phyloP scores from a whole-genome alignment of 2,329 filamentous ascomycete species.

The Aureobasidium melanogenum region DNA sequence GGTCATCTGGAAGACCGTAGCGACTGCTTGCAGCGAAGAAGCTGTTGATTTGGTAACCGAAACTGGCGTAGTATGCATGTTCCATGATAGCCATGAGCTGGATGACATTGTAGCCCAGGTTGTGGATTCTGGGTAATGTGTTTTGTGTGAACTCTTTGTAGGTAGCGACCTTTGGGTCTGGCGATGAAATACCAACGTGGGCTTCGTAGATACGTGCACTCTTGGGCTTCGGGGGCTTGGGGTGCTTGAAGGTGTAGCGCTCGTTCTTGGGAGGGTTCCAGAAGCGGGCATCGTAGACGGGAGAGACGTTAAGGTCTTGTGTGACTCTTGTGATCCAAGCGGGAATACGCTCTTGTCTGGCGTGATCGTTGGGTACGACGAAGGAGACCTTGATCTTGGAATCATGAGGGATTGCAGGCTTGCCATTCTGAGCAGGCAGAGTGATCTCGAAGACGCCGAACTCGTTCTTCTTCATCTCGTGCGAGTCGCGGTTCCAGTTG shows the following conservation, averaged over 20 bases:
- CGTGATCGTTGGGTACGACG: constrained; percentile 65
- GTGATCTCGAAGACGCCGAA: constrained; percentile 83
- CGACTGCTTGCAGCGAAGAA: constrained; percentile 97
- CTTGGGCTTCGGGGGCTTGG: constrained; percentile 69
- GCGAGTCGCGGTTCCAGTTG: constrained; percentile 73
- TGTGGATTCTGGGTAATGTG: constrained; percentile 83
- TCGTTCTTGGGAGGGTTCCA: constrained; percentile 82
- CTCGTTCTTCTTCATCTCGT: constrained; percentile 76
- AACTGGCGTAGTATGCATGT: constrained; percentile 98
- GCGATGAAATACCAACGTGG: constrained; percentile 95
- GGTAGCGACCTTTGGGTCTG: constrained; percentile 77
- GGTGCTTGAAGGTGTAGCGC: constrained; percentile 76
- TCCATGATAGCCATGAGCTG: constrained; percentile 99
- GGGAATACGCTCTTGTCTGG: constrained; percentile 73
- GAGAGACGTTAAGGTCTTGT: constrained; percentile 81
- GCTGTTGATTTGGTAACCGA: constrained; percentile 97
- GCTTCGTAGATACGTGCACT: constrained; percentile 95
- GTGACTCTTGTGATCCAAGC: constrained; percentile 98
- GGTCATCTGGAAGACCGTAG: constrained; percentile 85
- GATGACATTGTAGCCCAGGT: constrained; percentile 91
- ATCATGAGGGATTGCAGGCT: constrained; percentile 77
- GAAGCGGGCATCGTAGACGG: constrained; percentile 88
- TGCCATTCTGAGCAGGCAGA: constrained; percentile 63
- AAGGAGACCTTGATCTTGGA: constrained; percentile 87
- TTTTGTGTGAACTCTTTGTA: constrained; percentile 96